Base-by-base conservation (phyloP, 192 early-diverging fungal species). In the Backusella luteola region DNA sequence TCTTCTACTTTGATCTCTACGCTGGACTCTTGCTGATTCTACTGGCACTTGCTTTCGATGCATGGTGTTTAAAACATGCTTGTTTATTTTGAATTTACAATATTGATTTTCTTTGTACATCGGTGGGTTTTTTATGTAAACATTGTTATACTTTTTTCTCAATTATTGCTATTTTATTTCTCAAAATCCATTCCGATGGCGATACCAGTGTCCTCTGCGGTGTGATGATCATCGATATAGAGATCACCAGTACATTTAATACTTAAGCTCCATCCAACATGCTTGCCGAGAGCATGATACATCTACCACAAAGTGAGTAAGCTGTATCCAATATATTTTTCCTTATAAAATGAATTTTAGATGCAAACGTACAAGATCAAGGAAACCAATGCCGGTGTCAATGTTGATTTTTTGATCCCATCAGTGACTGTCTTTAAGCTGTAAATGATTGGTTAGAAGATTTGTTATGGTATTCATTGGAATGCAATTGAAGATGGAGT, bases 201-300 rank as follows among this genome's bases (percentile, higher is more conserved):
- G 70, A 99, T 94, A 14, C 94, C 97, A 14, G 92, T 93, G 81
- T 99, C 98, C 82, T 99, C 97, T 35, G 96, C 94, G 9, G 97
- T 96, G 86, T 99, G 98, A 84, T 99, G 97, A 86, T 99, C 97
- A 85, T 98, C 95, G 66, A 99, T 97, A 81, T 98, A 93, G 75
- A 98, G 85, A 82, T 99, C 97, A 46, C 98, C 98, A 44, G 85
- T 87, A 86, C 97, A 98, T n/a, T 49, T 49, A 1, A 49, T n/a
- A 49, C 46, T 49, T n/a, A 49, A 17, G 15, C 42, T 44, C 46
- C 46, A 98, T 41, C 92, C 90, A 70, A 89, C 87, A 86, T 99
- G 97, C 84, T 98, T 98, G 19, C 96, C 95, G 23, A 99, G 88
- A 9, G 98, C 98, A 76, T 96, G 94, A 82, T 96, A 94, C 97